phyloP scores from a whole-genome alignment of 2,329 filamentous ascomycete genomes.

The Colletotrichum chlorophyti region DNA sequence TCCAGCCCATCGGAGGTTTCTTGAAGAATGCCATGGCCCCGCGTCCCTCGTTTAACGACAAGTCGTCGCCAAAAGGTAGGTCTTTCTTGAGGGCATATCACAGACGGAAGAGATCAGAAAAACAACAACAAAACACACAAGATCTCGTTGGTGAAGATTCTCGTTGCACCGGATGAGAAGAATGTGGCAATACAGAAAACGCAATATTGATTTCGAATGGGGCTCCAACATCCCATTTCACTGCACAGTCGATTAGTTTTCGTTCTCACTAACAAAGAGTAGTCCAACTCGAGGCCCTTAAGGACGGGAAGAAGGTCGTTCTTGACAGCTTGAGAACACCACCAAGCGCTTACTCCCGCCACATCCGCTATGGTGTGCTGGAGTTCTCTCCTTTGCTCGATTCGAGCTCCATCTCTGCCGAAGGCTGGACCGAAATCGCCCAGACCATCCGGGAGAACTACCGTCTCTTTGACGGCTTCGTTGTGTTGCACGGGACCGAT shows the following conservation, averaged over 20 bases:
- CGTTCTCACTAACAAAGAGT: constrained; percentile 3
- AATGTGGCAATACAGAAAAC: too few relatives aligned
- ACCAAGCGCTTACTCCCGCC: constrained; percentile 78
- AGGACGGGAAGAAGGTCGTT: constrained; percentile 53
- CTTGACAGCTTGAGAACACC: constrained; percentile 81
- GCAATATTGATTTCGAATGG: too few relatives aligned
- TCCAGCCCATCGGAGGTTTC: constrained; percentile 82
- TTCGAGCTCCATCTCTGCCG: constrained; percentile 86
- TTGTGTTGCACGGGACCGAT: constrained; percentile 90
- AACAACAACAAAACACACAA: not conserved
- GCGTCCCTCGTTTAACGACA: constrained; percentile 85
- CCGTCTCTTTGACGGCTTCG: constrained; percentile 86
- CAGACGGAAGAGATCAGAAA: not conserved
- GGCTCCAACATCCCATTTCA: not conserved
- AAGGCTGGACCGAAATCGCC: constrained; percentile 87
- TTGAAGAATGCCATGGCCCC: constrained; percentile 83
- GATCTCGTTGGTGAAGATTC: too few relatives aligned
- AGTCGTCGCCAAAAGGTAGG: constrained; percentile 57
- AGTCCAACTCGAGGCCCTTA: constrained; percentile 59
- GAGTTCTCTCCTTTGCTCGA: constrained; percentile 88
- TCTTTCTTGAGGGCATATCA: constrained; percentile 7
- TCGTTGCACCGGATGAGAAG: too few relatives aligned
- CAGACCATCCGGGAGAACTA: constrained; percentile 84
- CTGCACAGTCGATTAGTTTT: not conserved
- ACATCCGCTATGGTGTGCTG: constrained; percentile 82